Percentiles rank a stretch among this genome's conserved stretches.
Evolutionary conservation across 164 flowering plant genomes (phyloP).

Genomic region (Vitis rotundifolia): DNA sequence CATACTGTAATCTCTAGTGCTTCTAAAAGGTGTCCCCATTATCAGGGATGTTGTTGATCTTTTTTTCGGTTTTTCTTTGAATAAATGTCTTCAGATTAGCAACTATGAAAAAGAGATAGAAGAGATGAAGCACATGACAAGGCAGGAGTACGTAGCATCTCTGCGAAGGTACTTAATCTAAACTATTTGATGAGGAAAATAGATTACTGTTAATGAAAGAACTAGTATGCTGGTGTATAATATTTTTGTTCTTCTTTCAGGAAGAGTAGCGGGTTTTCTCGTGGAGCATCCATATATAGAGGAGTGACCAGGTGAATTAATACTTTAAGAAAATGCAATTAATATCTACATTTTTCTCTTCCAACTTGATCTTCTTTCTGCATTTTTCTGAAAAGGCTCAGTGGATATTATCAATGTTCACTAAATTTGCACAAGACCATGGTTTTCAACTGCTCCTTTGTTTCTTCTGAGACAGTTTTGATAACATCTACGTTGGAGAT

Average conservation of each 20-base stretch:
- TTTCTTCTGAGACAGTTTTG: too few relatives aligned
- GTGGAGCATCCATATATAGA: conserved; percentile 93
- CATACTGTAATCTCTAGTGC: background rate
- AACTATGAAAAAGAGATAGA: conserved; percentile 84
- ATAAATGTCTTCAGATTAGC: conserved; percentile 48
- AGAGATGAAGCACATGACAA: conserved; percentile 96
- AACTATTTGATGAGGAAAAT: too few relatives aligned
- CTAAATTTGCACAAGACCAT: too few relatives aligned
- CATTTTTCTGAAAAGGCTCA: too few relatives aligned
- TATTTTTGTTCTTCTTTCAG: conserved; percentile 35
- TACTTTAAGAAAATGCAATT: too few relatives aligned
- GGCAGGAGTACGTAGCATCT: conserved; percentile 93
- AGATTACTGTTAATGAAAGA: too few relatives aligned
- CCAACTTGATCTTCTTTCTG: too few relatives aligned
- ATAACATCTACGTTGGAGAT: too few relatives aligned
- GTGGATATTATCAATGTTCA: too few relatives aligned
- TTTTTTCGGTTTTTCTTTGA: background rate
- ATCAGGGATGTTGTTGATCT: background rate
- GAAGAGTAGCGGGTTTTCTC: conserved; percentile 95
- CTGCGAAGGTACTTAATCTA: conserved; percentile 60
- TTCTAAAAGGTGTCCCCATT: background rate
- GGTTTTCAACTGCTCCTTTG: too few relatives aligned
- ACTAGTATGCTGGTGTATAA: too few relatives aligned
- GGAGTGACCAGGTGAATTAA: conserved; percentile 76
- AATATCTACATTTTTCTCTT: too few relatives aligned